Evolutionary conservation across 1,284 basidiomycete species (phyloP).

Genomic region (Cryptococcus wingfieldii): DNA sequence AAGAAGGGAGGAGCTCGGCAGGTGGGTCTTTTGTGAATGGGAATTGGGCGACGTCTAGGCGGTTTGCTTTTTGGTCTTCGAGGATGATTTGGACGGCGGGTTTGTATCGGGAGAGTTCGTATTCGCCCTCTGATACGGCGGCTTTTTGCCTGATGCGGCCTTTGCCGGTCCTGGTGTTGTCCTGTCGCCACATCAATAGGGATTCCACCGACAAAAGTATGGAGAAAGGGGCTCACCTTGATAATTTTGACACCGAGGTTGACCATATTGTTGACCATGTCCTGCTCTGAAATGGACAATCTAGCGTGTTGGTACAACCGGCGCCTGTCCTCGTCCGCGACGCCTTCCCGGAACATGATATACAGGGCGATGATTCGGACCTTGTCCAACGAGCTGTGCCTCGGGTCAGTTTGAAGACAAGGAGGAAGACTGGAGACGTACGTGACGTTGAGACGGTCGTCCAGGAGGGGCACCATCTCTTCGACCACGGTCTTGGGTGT

Average conservation of each 20-base stretch:
- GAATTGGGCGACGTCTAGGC: constrained; percentile 73
- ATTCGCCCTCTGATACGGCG: constrained; percentile 70
- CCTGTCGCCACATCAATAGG: constrained; percentile 45
- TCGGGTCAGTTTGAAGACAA: not conserved
- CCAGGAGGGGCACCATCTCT: constrained; percentile 96
- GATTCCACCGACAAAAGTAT: not conserved
- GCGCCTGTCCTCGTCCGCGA: constrained; percentile 93
- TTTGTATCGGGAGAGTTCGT: constrained; percentile 91
- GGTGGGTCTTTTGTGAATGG: constrained; percentile 90
- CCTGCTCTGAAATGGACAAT: constrained; percentile 82
- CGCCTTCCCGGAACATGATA: constrained; percentile 91
- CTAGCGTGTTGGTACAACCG: constrained; percentile 96
- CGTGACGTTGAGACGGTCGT: constrained; percentile 71
- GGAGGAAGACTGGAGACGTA: constrained; percentile 47
- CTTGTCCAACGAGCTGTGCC: constrained; percentile 74
- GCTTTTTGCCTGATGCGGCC: constrained; percentile 75
- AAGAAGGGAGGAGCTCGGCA: constrained; percentile 46
- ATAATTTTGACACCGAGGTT: constrained; percentile 79
- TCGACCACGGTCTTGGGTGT: constrained; percentile 88
- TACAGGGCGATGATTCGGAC: constrained; percentile 95
- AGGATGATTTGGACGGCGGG: constrained; percentile 78
- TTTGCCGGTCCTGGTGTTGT: constrained; percentile 66
- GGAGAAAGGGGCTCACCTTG: constrained; percentile 57
- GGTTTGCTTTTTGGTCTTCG: constrained; percentile 72
- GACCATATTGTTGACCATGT: constrained; percentile 83